Evolutionary conservation across 768 basidiomycete genomes (phyloP).

Genomic region (Suillus cothurnatus): DNA sequence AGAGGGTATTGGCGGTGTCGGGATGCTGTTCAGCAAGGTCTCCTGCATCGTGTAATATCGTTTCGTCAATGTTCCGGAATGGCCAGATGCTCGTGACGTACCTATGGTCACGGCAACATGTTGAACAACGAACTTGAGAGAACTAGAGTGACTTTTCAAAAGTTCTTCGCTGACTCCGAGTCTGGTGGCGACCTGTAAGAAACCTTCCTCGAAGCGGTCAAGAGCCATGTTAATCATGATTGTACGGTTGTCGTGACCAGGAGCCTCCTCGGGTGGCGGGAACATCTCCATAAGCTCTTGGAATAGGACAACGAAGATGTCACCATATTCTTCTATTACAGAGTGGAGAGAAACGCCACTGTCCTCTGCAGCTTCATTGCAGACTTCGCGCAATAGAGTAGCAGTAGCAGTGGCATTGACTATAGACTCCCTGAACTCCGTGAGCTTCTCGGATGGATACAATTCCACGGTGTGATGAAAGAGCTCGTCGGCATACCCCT

Average conservation of each 20-base stretch:
- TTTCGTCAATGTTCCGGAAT: background rate
- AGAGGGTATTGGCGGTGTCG: conserved; percentile 23
- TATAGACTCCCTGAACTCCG: background rate
- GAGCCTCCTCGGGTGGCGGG: conserved; percentile 31
- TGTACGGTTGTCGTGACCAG: conserved; percentile 29
- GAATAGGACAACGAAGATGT: conserved; percentile 18
- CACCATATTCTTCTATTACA: conserved; percentile 22
- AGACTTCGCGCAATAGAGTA: background rate
- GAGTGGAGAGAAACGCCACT: conserved; percentile 14
- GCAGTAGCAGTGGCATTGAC: background rate
- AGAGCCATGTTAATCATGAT: conserved; percentile 24
- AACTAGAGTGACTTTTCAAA: conserved; percentile 21
- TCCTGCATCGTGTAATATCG: conserved; percentile 22
- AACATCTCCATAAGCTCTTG: conserved; percentile 29
- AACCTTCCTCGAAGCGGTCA: conserved; percentile 24
- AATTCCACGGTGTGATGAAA: background rate
- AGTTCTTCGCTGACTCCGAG: conserved; percentile 28
- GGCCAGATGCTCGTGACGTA: background rate
- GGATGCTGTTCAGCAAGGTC: conserved; percentile 42
- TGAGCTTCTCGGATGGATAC: background rate
- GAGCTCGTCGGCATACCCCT: background rate
- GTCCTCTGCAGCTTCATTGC: background rate
- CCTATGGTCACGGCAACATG: conserved; percentile 27
- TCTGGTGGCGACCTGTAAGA: conserved; percentile 26
- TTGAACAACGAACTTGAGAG: conserved; percentile 27